Percentiles rank a stretch among this genome's conserved stretches.
Conservation (phyloP, 1,139 yeast species). For the Yamadazyma diddensiae region DNA sequence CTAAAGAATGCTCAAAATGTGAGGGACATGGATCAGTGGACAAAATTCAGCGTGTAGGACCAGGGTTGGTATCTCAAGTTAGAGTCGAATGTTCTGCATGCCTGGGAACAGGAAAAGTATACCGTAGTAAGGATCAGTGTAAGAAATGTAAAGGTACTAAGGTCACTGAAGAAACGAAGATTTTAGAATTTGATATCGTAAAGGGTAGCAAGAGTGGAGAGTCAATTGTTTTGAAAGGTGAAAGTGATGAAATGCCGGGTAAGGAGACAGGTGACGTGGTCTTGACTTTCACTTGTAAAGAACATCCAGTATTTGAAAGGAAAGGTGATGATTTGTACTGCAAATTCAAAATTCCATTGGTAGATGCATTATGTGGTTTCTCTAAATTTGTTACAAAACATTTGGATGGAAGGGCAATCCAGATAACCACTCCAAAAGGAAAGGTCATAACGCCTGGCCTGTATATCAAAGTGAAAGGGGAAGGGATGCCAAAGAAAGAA, state of each 20-base stretch:
- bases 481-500: constrained; percentile 78
- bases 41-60: constrained; percentile 65
- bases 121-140: constrained; percentile 70
- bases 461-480: constrained; percentile 60
- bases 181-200: constrained; percentile 73
- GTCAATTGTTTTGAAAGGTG: constrained; percentile 57
- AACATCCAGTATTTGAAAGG: constrained; percentile 50
- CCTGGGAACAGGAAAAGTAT: constrained; percentile 65
- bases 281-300: constrained; percentile 51
- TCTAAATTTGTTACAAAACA: constrained; percentile 65
- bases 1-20: constrained; percentile 62
- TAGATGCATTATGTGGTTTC: constrained; percentile 84
- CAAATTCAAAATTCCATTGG: constrained; percentile 58
- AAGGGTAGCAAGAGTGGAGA: constrained; percentile 70
- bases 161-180: constrained; percentile 63
- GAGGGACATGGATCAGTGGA: constrained; percentile 67
- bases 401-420: constrained; percentile 75
- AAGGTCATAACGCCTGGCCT: constrained; percentile 82
- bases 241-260: constrained; percentile 79
- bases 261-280: constrained; percentile 77
- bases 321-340: constrained; percentile 65
- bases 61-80: constrained; percentile 71
- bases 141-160: constrained; percentile 70
- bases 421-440: constrained; percentile 63
- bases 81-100: constrained; percentile 67